Evolutionary conservation across 1,284 basidiomycete genomes (phyloP), one percentile per base, ranked within the genome.

Genomic region (Pseudozyma sp.): DNA sequence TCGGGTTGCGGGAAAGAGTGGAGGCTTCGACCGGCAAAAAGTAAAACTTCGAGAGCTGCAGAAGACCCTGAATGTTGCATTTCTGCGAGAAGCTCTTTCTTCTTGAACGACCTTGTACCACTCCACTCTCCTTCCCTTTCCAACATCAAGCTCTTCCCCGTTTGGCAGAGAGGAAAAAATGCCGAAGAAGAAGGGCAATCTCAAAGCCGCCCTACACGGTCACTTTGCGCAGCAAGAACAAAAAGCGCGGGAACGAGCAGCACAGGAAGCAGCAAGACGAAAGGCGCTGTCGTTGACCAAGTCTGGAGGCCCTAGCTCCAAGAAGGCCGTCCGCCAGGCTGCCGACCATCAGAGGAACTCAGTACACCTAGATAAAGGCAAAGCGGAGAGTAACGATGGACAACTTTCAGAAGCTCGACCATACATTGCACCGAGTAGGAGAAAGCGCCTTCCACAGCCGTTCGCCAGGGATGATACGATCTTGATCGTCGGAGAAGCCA

Each of bases 401-500:
- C 19, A 38, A n/a, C 16, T 3, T 12, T 11, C 16, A 38, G 34
- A 55, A n/a, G 11, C n/a, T n/a, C 14, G 35, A 36, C 19, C 53
- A n/a, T 21, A 51, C 12, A 51, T 25, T 49, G 25, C 25, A 6
- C 19, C 18, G 12, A 25, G 18, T 12, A 52, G 61, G 47, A 54
- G 53, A 25, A 75, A 70, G 39, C 43, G 60, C 5, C 34, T 64
- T 8, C 85, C 82, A 1, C 82, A 92, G n/a, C 94, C 94, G 0
- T 94, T 95, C 86, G 86, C 85, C 5, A 79, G 88, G 0, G 90
- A 90, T 34, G 93, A 97, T 83, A 90, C 87, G 45, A 91, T 98
- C 50, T 88, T 98, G 14, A 89, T 97, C 40, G 87, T 98, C 52
- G 95, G 96, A n/a, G 95, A 98, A 87, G 81, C 77, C 31, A 95